Evolutionary conservation across 345 rosid species (phyloP).

Genomic region (Citrus medica): DNA sequence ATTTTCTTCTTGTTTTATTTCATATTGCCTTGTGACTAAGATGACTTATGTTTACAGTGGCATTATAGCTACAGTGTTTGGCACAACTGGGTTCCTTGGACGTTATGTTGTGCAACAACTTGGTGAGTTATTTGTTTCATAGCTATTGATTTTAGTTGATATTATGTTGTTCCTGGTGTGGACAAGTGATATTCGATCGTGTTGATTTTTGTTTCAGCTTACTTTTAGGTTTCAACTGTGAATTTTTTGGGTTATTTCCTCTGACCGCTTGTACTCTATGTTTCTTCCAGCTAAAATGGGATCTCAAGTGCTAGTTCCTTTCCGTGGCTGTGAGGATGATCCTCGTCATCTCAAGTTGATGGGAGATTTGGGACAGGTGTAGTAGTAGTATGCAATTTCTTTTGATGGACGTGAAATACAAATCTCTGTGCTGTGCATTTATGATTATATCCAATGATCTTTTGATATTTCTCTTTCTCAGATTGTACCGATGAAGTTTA

Average conservation of each 20-base stretch:
- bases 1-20: not conserved
- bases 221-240: not conserved
- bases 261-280: not conserved
- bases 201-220: not conserved
- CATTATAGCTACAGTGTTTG: conserved; percentile 90
- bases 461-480: conserved; percentile 28
- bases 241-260: not conserved
- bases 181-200: not conserved
- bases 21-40: not conserved
- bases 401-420: not conserved
- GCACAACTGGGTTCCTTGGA: conserved; percentile 98
- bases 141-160: not conserved
- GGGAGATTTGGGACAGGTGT: conserved; percentile 99
- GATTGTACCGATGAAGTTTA: conserved; percentile 93
- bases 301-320: conserved; percentile 95
- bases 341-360: conserved; percentile 95
- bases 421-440: not conserved
- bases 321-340: conserved; percentile 88
- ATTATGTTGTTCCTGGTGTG: not conserved
- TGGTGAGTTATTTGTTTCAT: conserved; percentile 48
- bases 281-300: conserved; percentile 81
- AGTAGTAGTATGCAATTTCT: not conserved
- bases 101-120: conserved; percentile 98
- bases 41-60: conserved; percentile 49
- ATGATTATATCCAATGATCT: not conserved